Evolutionary conservation across 805 yeast genomes (phyloP), one percentile per base, ranked within the genome.

Genomic region (Lipomyces lipofer): DNA sequence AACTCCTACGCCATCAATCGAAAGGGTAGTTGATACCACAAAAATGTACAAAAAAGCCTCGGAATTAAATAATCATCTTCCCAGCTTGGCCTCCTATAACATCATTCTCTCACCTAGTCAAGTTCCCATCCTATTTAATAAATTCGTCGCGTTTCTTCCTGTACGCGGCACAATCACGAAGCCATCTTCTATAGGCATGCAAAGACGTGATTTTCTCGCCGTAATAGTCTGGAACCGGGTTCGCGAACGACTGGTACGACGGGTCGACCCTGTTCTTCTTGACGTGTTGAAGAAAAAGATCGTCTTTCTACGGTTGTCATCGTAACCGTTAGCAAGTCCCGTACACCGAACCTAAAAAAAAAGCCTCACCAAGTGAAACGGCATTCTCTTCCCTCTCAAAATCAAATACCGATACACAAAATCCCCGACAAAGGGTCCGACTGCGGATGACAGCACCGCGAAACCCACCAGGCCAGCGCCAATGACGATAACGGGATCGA

Each of bases 141-240:
- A 56, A 52, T 44, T 52, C 57, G 30, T 52, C 57, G 19, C 89
- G 79, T 72, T 88, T 89, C 74, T 91, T 82, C 69, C 84, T 82
- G 75, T 86, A 94, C 33, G 96, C 90, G 66, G 88, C 85, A 67
- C 96, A 88, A 71, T 94, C 98, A 66, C 98, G 82, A 66, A 94
- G 77, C 99, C 99, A 94, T 70, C 88, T 94, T 73, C 90, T 86
- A 73, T 94, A 94, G 62, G 83, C 91, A 63, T 81, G 81, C 67
- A 92, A 72, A 49, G 95, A 85, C 49, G 89, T 88, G 58, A 94
- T 91, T 71, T 88, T 88, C 73, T 94, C 99, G 38, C 99, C 99
- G 69, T 94, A 94, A 73, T 90, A 94, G 71, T 94, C 99, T n/a
- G 97, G 97, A 44, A 94, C 95, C 12, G 98, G 98, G 72, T 92